Evolutionary conservation across 306 rosid genomes (phyloP).

Genomic region (Vigna radiata): DNA sequence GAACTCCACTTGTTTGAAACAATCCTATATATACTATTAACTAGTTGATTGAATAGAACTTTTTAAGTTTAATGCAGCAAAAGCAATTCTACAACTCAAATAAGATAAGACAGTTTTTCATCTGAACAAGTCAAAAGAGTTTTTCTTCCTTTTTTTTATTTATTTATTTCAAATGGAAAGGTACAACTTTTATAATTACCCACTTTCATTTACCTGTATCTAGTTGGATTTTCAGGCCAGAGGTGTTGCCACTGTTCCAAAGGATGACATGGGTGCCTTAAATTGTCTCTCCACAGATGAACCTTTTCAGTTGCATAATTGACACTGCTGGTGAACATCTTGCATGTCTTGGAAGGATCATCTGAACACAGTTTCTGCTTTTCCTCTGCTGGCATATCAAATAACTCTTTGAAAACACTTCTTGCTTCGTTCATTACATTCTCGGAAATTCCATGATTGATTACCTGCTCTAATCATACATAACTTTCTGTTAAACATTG

Average conservation of each 20-base stretch:
- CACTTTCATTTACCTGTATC: slow-evolving; percentile 10
- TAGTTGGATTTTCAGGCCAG: slow-evolving; percentile 48
- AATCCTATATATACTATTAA: no score
- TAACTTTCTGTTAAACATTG: not conserved
- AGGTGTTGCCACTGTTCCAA: slow-evolving; percentile 44
- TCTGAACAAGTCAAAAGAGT: not conserved
- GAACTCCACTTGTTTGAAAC: no score
- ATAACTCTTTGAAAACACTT: slow-evolving; percentile 42
- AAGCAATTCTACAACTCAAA: not conserved
- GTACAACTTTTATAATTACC: not conserved
- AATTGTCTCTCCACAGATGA: slow-evolving; percentile 45
- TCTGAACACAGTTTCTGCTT: slow-evolving; percentile 34
- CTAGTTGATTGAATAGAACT: not conserved
- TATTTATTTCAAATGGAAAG: not conserved
- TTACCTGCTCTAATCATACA: slow-evolving; percentile 38
- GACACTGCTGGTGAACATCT: slow-evolving; percentile 36
- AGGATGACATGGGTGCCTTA: slow-evolving; percentile 46
- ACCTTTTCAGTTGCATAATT: slow-evolving; percentile 42
- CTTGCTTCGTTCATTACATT: slow-evolving; percentile 18
- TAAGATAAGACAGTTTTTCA: no score
- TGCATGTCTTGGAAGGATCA: slow-evolving; percentile 36
- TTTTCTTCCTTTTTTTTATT: not conserved
- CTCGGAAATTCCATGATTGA: slow-evolving; percentile 41
- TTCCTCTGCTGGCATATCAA: slow-evolving; percentile 38
- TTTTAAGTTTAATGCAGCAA: not conserved